Percentiles rank a stretch among this genome's conserved stretches.
Evolutionary conservation across 169 alveolate species (phyloP).

Genomic region (Cryptosporidium sp.): DNA sequence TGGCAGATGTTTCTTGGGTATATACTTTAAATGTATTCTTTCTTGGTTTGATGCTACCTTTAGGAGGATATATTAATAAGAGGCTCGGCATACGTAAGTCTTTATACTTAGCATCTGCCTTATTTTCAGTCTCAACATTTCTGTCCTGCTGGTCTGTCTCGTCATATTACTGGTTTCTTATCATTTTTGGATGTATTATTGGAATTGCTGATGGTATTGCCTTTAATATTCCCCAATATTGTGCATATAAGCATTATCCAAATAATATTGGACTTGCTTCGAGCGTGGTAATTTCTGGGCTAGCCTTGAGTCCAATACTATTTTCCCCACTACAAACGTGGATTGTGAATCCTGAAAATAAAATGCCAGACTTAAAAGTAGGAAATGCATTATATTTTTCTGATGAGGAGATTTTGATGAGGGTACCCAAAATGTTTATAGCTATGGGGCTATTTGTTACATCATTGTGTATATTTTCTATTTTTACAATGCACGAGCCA

Average conservation of each 20-base stretch:
- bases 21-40: conserved; percentile 55
- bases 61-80: conserved; percentile 61
- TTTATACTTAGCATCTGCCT: conserved; percentile 8
- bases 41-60: conserved; percentile 36
- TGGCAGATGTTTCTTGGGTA: conserved; percentile 70
- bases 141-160: conserved; percentile 47
- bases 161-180: conserved; percentile 31
- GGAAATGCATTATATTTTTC: conserved; percentile 41
- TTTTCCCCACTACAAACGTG: conserved; percentile 59
- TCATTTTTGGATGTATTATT: conserved; percentile 49
- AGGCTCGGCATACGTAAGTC: conserved; percentile 28
- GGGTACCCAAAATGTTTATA: conserved; percentile 52
- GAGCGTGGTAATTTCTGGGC: conserved; percentile 55
- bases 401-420: conserved; percentile 37
- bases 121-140: conserved; percentile 34
- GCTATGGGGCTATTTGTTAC: conserved; percentile 44
- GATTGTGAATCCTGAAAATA: conserved; percentile 41
- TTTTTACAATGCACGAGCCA: conserved; percentile 49
- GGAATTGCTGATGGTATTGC: conserved; percentile 72
- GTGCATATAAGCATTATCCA: conserved; percentile 52
- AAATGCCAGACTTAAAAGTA: conserved; percentile 17
- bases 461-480: conserved; percentile 4
- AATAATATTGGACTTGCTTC: conserved; percentile 52
- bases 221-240: conserved; percentile 61
- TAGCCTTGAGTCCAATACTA: conserved; percentile 63